Evolutionary conservation across 306 rosid genomes (phyloP), one percentile per base, ranked within the genome.

Genomic region (Alnus rubra): DNA sequence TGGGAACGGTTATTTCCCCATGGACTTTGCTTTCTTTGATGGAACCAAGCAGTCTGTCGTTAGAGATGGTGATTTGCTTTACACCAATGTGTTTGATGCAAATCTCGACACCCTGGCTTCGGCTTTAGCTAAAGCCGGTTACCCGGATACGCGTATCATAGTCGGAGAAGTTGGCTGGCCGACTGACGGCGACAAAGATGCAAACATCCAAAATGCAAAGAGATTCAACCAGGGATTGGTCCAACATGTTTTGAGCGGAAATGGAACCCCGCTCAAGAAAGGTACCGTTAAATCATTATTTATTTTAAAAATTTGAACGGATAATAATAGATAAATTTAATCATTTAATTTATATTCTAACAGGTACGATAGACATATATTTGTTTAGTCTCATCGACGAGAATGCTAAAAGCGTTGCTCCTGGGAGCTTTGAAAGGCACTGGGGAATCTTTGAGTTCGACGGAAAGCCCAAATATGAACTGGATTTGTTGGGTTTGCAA

Each of bases 101-200:
- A 93, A 91, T 62, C 78, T 88, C 13, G 98, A 93, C 70, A 93
- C 98, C 7, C 91, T 93, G 31, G 74, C 87, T 50, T 87, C 88
- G 78, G 96, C 97, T 51, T 58, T 93, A 55, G 64, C 74, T 39
- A 89, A 80, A 78, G 92, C 92, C 10, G 98, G 98, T 33, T 93
- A 81, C 81, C 94, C 92, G 16, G 92, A 91, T 19, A 86, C 87
- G 84, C 51, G 80, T 54, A 76, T 93, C 79, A 51, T 89, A 13
- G 86, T 93, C 50, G 98, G 98, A 63, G 98, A 93, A 81, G 92
- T 93, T 7, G 98, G 98, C 44, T 93, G 98, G 98, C 97, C 98
- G 23, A 91, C 97, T 5, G 98, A 93, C 71, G 97, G 94, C 7
- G 97, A 91, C 75, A 85, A 78, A 53, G 72, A 87, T 63, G 97